Conservation (phyloP, 495 filamentous ascomycete species). For the Aspergillus heteromorphus region DNA sequence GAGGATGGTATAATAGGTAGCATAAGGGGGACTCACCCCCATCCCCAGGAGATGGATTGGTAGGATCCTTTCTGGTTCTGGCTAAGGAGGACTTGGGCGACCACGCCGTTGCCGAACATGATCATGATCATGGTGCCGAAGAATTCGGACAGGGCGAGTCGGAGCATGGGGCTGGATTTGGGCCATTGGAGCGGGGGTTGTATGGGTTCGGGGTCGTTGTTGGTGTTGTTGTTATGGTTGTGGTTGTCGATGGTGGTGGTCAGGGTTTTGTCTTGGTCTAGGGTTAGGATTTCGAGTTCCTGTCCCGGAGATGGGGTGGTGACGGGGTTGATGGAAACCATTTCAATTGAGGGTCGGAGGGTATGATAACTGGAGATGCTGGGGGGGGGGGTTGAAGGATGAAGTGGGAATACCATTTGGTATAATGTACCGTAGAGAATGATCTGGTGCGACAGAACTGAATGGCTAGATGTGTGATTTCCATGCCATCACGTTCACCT, state of each 20-base stretch:
- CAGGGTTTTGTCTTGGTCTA: neutral
- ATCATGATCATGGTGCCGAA: constrained; percentile 59
- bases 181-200: constrained; percentile 38
- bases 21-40: constrained; percentile 43
- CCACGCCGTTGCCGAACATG: constrained; percentile 57
- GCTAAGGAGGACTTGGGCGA: constrained; percentile 56
- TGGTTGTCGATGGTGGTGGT: neutral
- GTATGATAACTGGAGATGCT: neutral
- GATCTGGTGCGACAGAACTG: neutral
- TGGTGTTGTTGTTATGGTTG: neutral
- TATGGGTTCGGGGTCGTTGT: neutral
- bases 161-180: constrained; percentile 37
- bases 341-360: neutral
- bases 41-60: constrained; percentile 58
- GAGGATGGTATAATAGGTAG: neutral
- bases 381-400: neutral
- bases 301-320: neutral
- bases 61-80: constrained; percentile 47
- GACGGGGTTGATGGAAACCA: neutral
- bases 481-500: neutral
- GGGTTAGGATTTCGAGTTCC: neutral
- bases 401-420: neutral
- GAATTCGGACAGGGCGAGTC: constrained; percentile 59
- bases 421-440: neutral
- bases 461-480: neutral